These are phyloP conservation scores for Sophora flavescens DNA, from an alignment of 306 rosid genomes.

Conservation along the genomic window DNA sequence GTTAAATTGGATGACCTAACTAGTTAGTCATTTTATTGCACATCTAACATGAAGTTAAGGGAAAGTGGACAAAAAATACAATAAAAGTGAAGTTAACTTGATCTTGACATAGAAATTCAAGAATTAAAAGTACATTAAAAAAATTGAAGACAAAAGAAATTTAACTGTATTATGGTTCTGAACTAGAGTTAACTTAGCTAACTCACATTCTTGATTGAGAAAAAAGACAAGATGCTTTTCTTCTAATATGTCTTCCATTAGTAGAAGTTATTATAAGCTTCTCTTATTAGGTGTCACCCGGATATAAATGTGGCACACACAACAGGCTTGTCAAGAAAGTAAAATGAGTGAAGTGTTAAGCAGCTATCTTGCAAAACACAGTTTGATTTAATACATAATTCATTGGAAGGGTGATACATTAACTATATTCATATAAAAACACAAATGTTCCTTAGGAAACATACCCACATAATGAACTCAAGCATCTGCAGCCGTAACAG, in stretches of 20 bases:
- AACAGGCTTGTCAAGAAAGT: slow-evolving; percentile 42
- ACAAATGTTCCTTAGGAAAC: slow-evolving; percentile 43
- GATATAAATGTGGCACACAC: slow-evolving; percentile 28
- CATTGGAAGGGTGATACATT: slow-evolving; percentile 23
- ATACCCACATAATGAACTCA: slow-evolving; percentile 58
- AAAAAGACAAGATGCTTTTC: slow-evolving; percentile 17
- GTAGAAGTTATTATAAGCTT: slow-evolving; percentile 35
- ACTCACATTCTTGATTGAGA: neutral
- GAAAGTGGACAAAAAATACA: slow-evolving; percentile 1
- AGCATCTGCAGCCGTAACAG: slow-evolving; percentile 59
- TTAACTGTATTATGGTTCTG: neutral
- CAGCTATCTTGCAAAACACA: slow-evolving; percentile 20
- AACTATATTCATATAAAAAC: slow-evolving; percentile 15
- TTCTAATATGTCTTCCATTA: slow-evolving; percentile 7
- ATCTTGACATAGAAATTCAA: neutral
- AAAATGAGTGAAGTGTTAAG: slow-evolving; percentile 38
- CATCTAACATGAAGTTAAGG: slow-evolving; percentile 22
- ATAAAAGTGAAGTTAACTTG: neutral
- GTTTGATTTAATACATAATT: slow-evolving; percentile 26
- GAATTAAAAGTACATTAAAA: neutral
- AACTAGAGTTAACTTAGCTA: neutral
- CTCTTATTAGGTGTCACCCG: slow-evolving; percentile 9
- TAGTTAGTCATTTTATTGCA: slow-evolving; percentile 1
- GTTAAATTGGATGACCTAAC: slow-evolving; percentile 38
- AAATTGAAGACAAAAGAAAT: neutral